phyloP scores from a whole-genome alignment of 805 yeast genomes.

The Cyberlindnera lachancei region DNA sequence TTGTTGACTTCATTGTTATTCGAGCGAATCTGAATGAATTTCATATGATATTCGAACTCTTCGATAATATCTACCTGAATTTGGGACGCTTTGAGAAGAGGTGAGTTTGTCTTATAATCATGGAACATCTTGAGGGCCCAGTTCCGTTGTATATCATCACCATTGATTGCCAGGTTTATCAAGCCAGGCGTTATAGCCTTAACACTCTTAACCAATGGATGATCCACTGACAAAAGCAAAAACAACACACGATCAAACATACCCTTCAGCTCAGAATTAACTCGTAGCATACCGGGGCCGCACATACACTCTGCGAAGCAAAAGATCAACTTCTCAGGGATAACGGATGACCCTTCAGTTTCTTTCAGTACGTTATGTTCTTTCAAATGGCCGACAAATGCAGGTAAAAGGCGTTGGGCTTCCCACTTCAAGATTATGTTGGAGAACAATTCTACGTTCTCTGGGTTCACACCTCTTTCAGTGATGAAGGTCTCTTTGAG shows the following conservation, averaged over 20 bases:
- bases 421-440: slow-evolving; percentile 21
- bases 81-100: slow-evolving; percentile 16
- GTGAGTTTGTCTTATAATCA: slow-evolving; percentile 9
- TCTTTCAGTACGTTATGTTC: neutral
- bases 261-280: slow-evolving; percentile 27
- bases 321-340: slow-evolving; percentile 14
- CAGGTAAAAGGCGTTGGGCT: slow-evolving; percentile 13
- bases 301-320: slow-evolving; percentile 41
- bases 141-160: slow-evolving; percentile 33
- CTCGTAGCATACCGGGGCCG: slow-evolving; percentile 44
- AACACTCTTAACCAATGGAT: slow-evolving; percentile 19
- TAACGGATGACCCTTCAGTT: slow-evolving; percentile 1
- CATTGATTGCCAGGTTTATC: slow-evolving; percentile 49
- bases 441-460: slow-evolving; percentile 17
- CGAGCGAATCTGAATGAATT: slow-evolving; percentile 1
- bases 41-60: slow-evolving; percentile 45
- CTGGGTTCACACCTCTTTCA: slow-evolving; percentile 33
- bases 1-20: slow-evolving; percentile 42
- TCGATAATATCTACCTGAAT: slow-evolving; percentile 36
- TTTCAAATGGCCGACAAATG: slow-evolving; percentile 1
- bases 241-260: slow-evolving; percentile 32
- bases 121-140: slow-evolving; percentile 39
- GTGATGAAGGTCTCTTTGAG: slow-evolving; percentile 45
- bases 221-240: slow-evolving; percentile 23
- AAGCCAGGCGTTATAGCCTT: slow-evolving; percentile 38